Evolutionary conservation across 371 early-diverging fungal genomes (phyloP).

Genomic region (Chytridium lagenaria): DNA sequence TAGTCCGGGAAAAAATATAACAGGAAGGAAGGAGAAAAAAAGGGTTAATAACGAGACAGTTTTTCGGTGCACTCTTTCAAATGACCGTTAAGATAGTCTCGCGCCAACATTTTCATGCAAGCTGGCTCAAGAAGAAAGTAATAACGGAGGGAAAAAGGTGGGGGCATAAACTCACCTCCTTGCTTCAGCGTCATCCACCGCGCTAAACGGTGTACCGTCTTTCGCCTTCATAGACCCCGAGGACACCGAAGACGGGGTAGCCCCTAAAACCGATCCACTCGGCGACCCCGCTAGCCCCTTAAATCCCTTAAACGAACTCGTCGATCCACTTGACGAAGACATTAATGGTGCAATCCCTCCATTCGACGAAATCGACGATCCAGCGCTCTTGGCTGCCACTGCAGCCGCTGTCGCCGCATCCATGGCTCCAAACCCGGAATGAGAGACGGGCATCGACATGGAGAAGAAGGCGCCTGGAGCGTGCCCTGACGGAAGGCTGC

Average conservation of each 20-base stretch:
- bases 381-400: neutral
- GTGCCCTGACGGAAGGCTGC: neutral
- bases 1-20: neutral
- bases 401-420: conserved; percentile 2
- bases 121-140: neutral
- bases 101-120: neutral
- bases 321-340: neutral
- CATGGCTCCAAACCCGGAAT: neutral
- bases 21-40: neutral
- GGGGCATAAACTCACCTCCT: neutral
- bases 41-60: neutral
- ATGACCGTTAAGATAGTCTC: neutral
- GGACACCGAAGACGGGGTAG: neutral
- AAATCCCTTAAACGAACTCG: neutral
- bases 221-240: conserved; percentile 2
- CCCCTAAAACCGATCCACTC: neutral
- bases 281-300: neutral
- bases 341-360: neutral
- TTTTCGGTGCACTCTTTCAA: too few species aligned
- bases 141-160: neutral
- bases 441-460: conserved; percentile 4
- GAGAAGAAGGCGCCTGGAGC: conserved; percentile 13
- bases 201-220: conserved; percentile 9
- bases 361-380: neutral
- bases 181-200: conserved; percentile 8